Evolutionary conservation across 768 basidiomycete species (phyloP), one percentile per base, ranked within the genome.

Genomic region (Boletus tylopilopsis): DNA sequence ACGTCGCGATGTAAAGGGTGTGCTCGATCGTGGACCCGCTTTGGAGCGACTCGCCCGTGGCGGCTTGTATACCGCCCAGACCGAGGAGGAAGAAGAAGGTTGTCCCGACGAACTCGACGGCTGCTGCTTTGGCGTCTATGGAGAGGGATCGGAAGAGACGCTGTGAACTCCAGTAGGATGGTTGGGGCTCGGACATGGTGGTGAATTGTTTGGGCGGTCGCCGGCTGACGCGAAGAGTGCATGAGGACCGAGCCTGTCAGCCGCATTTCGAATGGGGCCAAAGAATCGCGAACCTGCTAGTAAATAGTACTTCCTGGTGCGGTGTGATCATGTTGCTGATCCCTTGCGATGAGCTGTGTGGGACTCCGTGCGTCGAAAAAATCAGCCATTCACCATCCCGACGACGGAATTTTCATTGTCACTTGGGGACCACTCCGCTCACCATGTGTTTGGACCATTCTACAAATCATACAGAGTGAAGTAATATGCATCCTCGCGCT

Each of bases 11-110:
- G 64, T 83, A 86, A 49, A 81, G 65, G 35, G 73, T 64, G 19
- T 72, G 75, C 46, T 74, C 73, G 51, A 78, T 58, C 46, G 50
- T 64, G 11, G 69, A 66, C 6, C 67, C 60, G 43, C 62, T 63
- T 42, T 60, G 47, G 24, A 57, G 46, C n/a, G 61, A 61, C 51
- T 72, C 75, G 9, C 67, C 62, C 6, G 73, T 66, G 1, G 78
- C 71, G 3, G 81, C 80, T 59, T 87, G 85, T 19, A 81, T 77
- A 2, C 82, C 81, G 2, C 84, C 84, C 3, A 83, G 71, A 10
- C 79, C 84, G 35, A 85, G 72, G n/a, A 82, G 72, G 23, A 87
- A 72, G 66, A 87, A 87, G 49, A 80, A 68, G 0, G 74, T 70
- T 4, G 84, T 84, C 21, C 83, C 81, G 33, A 81, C 59, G 48